These are phyloP conservation scores for Aspergillus homomorphus DNA, from an alignment of 495 filamentous ascomycete species.

Conservation along the genomic window DNA sequence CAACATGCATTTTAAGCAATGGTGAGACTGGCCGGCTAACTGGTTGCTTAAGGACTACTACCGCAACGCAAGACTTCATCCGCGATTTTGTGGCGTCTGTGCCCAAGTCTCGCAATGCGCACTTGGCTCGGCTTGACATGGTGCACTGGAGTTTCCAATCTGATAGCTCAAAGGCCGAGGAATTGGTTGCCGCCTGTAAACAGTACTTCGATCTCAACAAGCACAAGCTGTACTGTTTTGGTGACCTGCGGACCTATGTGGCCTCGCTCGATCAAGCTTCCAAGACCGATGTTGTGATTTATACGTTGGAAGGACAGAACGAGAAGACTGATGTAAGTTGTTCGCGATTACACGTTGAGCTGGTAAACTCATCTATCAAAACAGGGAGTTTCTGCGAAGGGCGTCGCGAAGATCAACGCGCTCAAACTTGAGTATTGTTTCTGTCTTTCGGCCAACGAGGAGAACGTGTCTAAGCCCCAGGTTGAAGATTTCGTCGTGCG, in stretches of 20 bases:
- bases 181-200: constrained; percentile 41
- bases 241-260: constrained; percentile 49
- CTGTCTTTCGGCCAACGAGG: constrained; percentile 40
- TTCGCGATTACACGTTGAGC: neutral
- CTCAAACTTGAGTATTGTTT: constrained; percentile 58
- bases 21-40: constrained; percentile 9
- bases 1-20: neutral
- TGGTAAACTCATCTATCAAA: constrained; percentile 13
- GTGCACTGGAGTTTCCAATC: constrained; percentile 23
- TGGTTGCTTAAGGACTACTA: constrained; percentile 26
- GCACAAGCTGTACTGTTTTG: constrained; percentile 52
- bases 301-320: constrained; percentile 24
- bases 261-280: constrained; percentile 35
- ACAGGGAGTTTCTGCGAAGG: constrained; percentile 18
- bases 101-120: constrained; percentile 49
- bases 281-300: constrained; percentile 38
- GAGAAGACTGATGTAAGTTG: constrained; percentile 34
- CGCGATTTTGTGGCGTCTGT: constrained; percentile 33
- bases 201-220: constrained; percentile 50
- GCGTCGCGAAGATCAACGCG: constrained; percentile 48
- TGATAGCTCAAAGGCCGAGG: constrained; percentile 31
- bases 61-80: constrained; percentile 30
- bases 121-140: constrained; percentile 40
- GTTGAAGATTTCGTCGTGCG: constrained; percentile 45
- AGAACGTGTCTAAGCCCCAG: constrained; percentile 27